Evolutionary conservation across 1,139 yeast species (phyloP).

Genomic region (Arxiozyma slooffiae): DNA sequence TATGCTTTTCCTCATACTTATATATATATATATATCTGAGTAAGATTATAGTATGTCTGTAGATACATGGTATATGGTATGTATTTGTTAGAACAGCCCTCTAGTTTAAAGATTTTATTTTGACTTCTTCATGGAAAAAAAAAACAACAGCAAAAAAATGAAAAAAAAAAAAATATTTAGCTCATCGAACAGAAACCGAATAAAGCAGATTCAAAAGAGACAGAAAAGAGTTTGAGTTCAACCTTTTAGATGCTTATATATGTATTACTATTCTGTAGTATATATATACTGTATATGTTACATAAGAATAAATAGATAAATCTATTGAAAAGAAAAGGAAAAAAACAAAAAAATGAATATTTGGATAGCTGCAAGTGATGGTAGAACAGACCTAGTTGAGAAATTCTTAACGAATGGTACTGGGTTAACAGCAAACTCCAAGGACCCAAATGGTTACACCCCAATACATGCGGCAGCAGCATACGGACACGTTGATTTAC

Average conservation of each 20-base stretch:
- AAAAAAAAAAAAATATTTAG: neutral
- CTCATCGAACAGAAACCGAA: neutral
- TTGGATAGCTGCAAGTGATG: constrained; percentile 95
- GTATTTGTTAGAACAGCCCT: no score
- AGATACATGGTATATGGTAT: no score
- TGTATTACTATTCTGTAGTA: no score
- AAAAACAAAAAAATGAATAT: constrained; percentile 41
- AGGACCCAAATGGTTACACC: constrained; percentile 89
- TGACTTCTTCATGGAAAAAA: neutral
- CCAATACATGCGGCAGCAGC: constrained; percentile 96
- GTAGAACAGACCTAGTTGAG: constrained; percentile 52
- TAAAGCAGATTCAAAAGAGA: no score
- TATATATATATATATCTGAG: neutral
- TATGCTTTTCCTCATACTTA: neutral
- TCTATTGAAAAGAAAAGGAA: no score
- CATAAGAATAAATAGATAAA: no score
- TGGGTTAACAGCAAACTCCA: constrained; percentile 51
- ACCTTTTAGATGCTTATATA: neutral
- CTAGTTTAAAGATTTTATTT: neutral
- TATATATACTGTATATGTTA: no score
- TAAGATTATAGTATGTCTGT: no score
- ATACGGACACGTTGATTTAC: constrained; percentile 67
- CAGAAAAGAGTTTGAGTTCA: neutral
- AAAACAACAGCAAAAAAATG: neutral
- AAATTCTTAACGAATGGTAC: constrained; percentile 40